Conservation (phyloP, 495 filamentous ascomycete species). For the Chlorociboria aeruginascens region DNA sequence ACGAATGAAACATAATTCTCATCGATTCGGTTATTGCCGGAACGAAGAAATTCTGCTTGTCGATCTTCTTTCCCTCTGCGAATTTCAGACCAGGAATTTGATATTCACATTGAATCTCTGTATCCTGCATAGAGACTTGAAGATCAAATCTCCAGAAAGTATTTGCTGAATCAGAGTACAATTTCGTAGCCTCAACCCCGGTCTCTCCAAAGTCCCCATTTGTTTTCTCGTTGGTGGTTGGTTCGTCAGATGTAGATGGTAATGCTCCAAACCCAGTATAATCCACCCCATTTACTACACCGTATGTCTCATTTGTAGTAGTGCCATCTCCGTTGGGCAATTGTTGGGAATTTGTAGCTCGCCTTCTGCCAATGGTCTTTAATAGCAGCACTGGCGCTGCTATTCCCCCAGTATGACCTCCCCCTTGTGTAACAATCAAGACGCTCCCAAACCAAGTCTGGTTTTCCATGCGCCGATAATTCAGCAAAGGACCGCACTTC, state of each 20-base stretch:
- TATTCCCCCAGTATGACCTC: slow-evolving; percentile 30
- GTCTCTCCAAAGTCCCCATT: not conserved
- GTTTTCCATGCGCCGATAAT: slow-evolving; percentile 72
- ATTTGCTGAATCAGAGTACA: slow-evolving; percentile 68
- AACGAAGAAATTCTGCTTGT: slow-evolving; percentile 51
- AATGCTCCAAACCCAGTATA: not conserved
- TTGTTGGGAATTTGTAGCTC: not conserved
- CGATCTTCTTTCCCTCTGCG: slow-evolving; percentile 30
- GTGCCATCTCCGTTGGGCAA: not conserved
- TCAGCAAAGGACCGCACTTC: slow-evolving; percentile 70
- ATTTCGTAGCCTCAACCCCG: slow-evolving; percentile 23
- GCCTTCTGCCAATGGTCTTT: not conserved
- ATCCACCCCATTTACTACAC: slow-evolving; percentile 8
- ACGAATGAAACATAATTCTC: slow-evolving; percentile 93
- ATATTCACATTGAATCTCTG: slow-evolving; percentile 51
- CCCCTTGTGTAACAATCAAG: slow-evolving; percentile 62
- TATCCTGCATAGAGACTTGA: slow-evolving; percentile 39
- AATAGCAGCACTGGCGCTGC: slow-evolving; percentile 25
- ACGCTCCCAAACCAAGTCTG: slow-evolving; percentile 74
- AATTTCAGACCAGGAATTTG: slow-evolving; percentile 36
- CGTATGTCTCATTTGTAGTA: not conserved
- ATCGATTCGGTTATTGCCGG: slow-evolving; percentile 74
- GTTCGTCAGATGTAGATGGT: not conserved
- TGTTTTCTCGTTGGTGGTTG: not conserved
- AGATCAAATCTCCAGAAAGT: slow-evolving; percentile 77